Base-by-base conservation (phyloP, 129 eudicot species). In the Arctium minus region DNA sequence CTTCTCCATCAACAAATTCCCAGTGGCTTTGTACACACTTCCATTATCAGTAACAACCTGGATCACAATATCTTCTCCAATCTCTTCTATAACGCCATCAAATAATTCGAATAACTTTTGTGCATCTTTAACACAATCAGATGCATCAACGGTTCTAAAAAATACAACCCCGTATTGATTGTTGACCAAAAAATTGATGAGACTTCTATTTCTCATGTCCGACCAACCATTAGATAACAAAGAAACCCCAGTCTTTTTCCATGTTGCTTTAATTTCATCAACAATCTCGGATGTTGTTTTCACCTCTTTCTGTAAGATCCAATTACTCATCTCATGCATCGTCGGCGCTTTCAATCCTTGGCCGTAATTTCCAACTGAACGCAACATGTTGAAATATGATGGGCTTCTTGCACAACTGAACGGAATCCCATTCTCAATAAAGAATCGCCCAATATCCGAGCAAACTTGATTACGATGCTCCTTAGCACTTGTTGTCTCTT, bases 231-330 rank as follows among this genome's bases (percentile, higher is more conserved):
- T 6, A 8, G 17, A 70, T 70, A 70, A 70, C 42, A 70, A 70
- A 31, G 74, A 70, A 70, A 70, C 74, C 42, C 74, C n/a, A 13
- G 42, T 70, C 37, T 33, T 36, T 36, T 71, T 71, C 75, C 44
- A 71, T 71, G 75, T 71, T 71, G 75, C 44, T 33, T 32, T 71
- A 11, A 71, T 35, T n/a, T 71, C 75, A 71, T 71, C 74, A 13
- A 71, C 42, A 33, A 7, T 35, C 46, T 12, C 39, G 6, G 44
- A 71, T 12, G 46, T 71, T 71, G 75, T 71, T 3, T 71, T 71
- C 17, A 71, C 75, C 39, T 71, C 75, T 71, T 71, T n/a, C 10
- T 71, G 6, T 35, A 71, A 37, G 33, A 71, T 71, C 75, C 27
- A 71, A 71, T 13, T 71, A 36, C 39, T 13, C 75, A 71, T 71